These are phyloP conservation scores for barrel medic (Medicago truncatula) DNA, from an alignment of 306 rosid genomes.

Conservation along the genomic window DNA sequence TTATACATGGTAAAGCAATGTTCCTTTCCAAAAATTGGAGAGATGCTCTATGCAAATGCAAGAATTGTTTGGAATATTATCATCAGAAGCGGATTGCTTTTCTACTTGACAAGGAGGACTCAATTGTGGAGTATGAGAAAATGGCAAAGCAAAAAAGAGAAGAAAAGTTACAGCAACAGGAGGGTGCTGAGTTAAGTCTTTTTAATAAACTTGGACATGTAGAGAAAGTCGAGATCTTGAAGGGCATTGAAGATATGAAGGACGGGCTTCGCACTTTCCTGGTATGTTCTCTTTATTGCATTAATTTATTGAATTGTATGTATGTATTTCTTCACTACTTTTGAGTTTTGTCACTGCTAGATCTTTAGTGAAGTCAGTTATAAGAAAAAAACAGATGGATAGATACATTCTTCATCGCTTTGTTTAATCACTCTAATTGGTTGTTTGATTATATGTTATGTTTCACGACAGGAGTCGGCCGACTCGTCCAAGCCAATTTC, in stretches of 20 bases:
- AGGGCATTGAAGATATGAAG: conserved; percentile 93
- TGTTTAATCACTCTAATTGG: conserved; percentile 17
- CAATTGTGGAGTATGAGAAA: conserved; percentile 88
- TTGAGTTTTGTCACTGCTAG: neutral
- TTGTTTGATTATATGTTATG: conserved; percentile 30
- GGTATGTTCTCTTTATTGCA: conserved; percentile 52
- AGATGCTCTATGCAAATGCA: conserved; percentile 82
- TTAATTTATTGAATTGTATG: conserved; percentile 10
- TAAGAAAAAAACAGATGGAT: neutral
- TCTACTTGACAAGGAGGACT: conserved; percentile 84
- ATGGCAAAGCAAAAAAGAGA: conserved; percentile 85
- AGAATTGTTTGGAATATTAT: conserved; percentile 61
- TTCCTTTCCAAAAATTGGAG: conserved; percentile 93
- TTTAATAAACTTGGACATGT: conserved; percentile 86
- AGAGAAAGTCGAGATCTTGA: conserved; percentile 90
- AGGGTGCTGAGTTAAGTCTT: conserved; percentile 72
- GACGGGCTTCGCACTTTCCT: conserved; percentile 83
- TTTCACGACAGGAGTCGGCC: conserved; percentile 71
- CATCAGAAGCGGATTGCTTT: conserved; percentile 65
- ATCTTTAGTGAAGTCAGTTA: neutral
- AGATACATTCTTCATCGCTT: neutral
- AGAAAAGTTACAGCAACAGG: conserved; percentile 80
- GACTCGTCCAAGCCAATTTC: conserved; percentile 91
- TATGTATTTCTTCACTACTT: neutral
- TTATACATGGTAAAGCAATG: conserved; percentile 61